phyloP scores from a whole-genome alignment of 805 yeast genomes.

The Vanderwaltozyma polyspora region DNA sequence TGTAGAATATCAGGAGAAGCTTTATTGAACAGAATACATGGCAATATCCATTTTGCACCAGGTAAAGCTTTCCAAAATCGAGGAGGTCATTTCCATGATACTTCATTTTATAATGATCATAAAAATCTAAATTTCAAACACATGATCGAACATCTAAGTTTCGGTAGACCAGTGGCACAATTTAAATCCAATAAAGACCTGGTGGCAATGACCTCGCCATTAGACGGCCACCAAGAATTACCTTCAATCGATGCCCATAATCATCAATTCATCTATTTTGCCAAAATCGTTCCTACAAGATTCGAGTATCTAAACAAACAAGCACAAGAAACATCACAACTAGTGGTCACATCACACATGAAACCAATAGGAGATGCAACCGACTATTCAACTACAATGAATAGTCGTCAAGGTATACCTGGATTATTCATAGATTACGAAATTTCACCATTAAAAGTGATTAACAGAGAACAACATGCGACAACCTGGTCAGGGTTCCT shows the following conservation, averaged over 20 bases:
- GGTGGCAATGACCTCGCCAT: conserved; percentile 30
- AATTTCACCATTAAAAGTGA: conserved; percentile 84
- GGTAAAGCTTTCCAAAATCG: conserved; percentile 57
- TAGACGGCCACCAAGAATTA: conserved; percentile 40
- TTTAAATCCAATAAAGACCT: background rate
- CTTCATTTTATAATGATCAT: conserved; percentile 54
- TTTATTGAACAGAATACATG: conserved; percentile 72
- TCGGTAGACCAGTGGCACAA: conserved; percentile 37
- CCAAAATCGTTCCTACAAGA: conserved; percentile 85
- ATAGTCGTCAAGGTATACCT: conserved; percentile 79
- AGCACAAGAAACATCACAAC: conserved; percentile 68
- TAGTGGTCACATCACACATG: conserved; percentile 78
- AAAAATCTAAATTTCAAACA: conserved; percentile 68
- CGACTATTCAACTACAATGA: conserved; percentile 81
- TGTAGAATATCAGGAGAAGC: conserved; percentile 78
- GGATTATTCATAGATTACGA: conserved; percentile 83
- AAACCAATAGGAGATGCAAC: conserved; percentile 78
- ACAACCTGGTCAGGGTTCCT: conserved; percentile 77
- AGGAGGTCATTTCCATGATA: conserved; percentile 72
- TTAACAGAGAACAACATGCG: conserved; percentile 57
- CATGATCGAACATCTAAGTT: conserved; percentile 65
- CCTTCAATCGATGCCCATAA: conserved; percentile 35
- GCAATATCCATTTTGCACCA: conserved; percentile 92
- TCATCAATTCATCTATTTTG: conserved; percentile 62
- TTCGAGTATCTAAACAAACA: conserved; percentile 50